phyloP scores from a whole-genome alignment of 257 asterid genomes.

The Penstemon eatonii region DNA sequence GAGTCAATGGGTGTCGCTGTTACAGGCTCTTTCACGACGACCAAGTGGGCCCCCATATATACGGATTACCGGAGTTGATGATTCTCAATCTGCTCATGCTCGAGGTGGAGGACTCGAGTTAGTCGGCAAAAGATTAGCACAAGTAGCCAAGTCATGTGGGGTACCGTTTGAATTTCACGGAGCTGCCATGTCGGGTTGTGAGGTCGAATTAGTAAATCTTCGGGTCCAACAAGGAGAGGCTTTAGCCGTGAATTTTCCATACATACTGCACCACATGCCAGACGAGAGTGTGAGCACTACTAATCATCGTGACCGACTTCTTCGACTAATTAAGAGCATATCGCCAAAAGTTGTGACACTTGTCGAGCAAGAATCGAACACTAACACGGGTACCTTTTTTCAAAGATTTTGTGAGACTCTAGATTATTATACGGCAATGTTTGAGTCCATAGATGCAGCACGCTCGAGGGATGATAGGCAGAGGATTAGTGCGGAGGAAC shows the following conservation, averaged over 20 bases:
- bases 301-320: slow-evolving; percentile 79
- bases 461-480: slow-evolving; percentile 67
- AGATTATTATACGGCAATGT: slow-evolving; percentile 85
- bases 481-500: slow-evolving; percentile 76
- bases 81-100: slow-evolving; percentile 69
- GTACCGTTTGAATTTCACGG: slow-evolving; percentile 82
- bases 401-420: slow-evolving; percentile 73
- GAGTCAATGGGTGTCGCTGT: slow-evolving; percentile 79
- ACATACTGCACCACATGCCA: slow-evolving; percentile 89
- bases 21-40: slow-evolving; percentile 43
- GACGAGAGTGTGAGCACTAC: slow-evolving; percentile 84
- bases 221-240: slow-evolving; percentile 64
- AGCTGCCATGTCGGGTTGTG: slow-evolving; percentile 72
- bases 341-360: slow-evolving; percentile 82
- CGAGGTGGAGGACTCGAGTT: slow-evolving; percentile 88
- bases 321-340: slow-evolving; percentile 67
- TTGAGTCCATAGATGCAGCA: slow-evolving; percentile 79
- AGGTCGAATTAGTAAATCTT: slow-evolving; percentile 59
- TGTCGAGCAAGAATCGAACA: slow-evolving; percentile 89
- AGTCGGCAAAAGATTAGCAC: slow-evolving; percentile 63
- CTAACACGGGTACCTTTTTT: slow-evolving; percentile 69
- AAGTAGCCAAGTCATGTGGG: slow-evolving; percentile 61
- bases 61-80: slow-evolving; percentile 65
- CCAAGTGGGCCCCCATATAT: slow-evolving; percentile 55
- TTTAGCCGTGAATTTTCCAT: slow-evolving; percentile 82